These are phyloP conservation scores for Aspergillus chevalieri DNA, from an alignment of 2,329 filamentous ascomycete species.

Conservation along the genomic window DNA sequence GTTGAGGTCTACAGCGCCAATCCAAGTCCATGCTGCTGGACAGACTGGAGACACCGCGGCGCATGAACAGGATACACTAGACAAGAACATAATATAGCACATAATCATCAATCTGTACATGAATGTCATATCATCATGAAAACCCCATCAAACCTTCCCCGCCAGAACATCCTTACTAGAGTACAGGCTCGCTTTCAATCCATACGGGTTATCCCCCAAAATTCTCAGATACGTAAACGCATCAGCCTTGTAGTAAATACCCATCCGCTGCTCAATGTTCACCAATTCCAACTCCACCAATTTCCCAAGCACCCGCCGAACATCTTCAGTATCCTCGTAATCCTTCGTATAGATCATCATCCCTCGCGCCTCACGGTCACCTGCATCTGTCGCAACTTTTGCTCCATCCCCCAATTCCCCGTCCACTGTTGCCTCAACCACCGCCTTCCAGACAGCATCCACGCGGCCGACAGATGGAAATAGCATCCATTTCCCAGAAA, in stretches of 20 bases:
- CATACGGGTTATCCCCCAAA: constrained; percentile 55
- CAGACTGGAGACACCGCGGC: not conserved
- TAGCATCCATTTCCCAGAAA: constrained; percentile 55
- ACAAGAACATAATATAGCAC: constrained; percentile 5
- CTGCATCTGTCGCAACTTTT: constrained; percentile 60
- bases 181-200: constrained; percentile 49
- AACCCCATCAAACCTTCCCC: constrained; percentile 15
- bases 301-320: constrained; percentile 59
- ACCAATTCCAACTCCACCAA: constrained; percentile 60
- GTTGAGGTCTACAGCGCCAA: too few species aligned
- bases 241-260: constrained; percentile 72
- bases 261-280: constrained; percentile 33
- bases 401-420: constrained; percentile 66
- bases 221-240: constrained; percentile 64
- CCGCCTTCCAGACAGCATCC: constrained; percentile 47
- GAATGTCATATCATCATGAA: not conserved
- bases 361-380: constrained; percentile 44
- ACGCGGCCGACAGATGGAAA: constrained; percentile 17
- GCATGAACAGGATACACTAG: not conserved
- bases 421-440: constrained; percentile 61
- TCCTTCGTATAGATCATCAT: constrained; percentile 75
- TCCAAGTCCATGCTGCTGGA: not conserved
- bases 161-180: constrained; percentile 34
- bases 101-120: constrained; percentile 5
- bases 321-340: constrained; percentile 63